Conservation (phyloP, 1,139 yeast genomes). For the Meyerozyma carpophila region DNA sequence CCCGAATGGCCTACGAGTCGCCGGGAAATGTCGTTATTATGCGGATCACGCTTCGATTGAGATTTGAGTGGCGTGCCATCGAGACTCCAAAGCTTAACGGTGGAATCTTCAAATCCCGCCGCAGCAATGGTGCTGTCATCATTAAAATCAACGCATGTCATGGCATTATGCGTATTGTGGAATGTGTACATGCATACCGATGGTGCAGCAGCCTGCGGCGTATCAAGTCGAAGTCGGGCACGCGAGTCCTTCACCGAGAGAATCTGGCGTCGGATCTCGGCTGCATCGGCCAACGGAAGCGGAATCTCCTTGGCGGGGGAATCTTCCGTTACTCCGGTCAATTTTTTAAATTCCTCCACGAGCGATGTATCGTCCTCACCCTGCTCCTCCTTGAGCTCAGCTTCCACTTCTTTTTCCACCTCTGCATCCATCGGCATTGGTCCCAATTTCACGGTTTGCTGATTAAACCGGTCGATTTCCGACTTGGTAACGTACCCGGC, state of each 20-base stretch:
- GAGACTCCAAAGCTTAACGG: slow-evolving; percentile 84
- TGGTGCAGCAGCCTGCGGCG: slow-evolving; percentile 78
- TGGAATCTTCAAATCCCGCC: slow-evolving; percentile 91
- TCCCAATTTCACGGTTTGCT: slow-evolving; percentile 75
- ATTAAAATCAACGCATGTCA: slow-evolving; percentile 80
- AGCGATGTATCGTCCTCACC: slow-evolving; percentile 36
- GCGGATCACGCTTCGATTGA: slow-evolving; percentile 55
- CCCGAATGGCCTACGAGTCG: slow-evolving; percentile 91
- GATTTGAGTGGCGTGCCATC: slow-evolving; percentile 82
- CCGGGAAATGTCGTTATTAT: slow-evolving; percentile 45
- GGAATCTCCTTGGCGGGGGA: slow-evolving; percentile 82
- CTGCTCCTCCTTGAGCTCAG: slow-evolving; percentile 76
- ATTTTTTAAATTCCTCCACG: slow-evolving; percentile 45
- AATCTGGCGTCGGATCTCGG: slow-evolving; percentile 75
- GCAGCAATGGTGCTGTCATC: slow-evolving; percentile 85
- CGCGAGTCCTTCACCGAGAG: slow-evolving; percentile 78
- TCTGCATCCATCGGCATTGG: slow-evolving; percentile 82
- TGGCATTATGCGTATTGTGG: slow-evolving; percentile 87
- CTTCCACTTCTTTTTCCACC: slow-evolving; percentile 75
- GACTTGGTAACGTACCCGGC: slow-evolving; percentile 48
- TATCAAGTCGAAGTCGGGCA: slow-evolving; percentile 58
- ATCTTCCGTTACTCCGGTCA: slow-evolving; percentile 49
- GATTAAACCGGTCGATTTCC: slow-evolving; percentile 56
- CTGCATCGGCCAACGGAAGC: slow-evolving; percentile 73
- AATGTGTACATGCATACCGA: slow-evolving; percentile 98